Conservation (phyloP, 2,329 filamentous ascomycete species). For the Colletotrichum tamarilloi region DNA sequence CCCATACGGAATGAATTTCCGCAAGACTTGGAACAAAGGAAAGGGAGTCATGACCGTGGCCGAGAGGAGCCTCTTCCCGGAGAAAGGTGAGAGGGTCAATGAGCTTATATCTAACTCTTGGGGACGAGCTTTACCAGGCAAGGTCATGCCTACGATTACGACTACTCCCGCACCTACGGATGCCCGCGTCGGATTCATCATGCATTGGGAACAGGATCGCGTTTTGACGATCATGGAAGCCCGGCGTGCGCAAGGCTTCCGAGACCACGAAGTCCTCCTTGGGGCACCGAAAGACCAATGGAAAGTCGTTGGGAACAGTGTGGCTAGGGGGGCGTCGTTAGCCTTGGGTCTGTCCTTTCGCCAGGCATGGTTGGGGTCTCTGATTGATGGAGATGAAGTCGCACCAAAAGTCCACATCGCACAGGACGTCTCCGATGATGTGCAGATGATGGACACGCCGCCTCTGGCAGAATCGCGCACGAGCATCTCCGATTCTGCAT, state of each 20-base stretch:
- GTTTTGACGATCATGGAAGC: slow-evolving; percentile 74
- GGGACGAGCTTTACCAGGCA: slow-evolving; percentile 61
- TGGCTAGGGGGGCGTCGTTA: slow-evolving; percentile 75
- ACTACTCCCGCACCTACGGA: slow-evolving; percentile 65
- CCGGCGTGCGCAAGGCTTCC: slow-evolving; percentile 75
- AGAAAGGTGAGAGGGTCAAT: slow-evolving; percentile 22
- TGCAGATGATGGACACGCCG: neutral
- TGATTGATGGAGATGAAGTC: slow-evolving; percentile 38
- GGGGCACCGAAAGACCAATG: slow-evolving; percentile 67
- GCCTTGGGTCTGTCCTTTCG: slow-evolving; percentile 73
- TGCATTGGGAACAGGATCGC: slow-evolving; percentile 77
- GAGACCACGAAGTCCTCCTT: slow-evolving; percentile 76
- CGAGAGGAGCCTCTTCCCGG: slow-evolving; percentile 55
- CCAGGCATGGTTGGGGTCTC: slow-evolving; percentile 62
- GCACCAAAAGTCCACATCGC: neutral
- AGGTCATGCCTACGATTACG: slow-evolving; percentile 71
- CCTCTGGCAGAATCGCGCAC: neutral
- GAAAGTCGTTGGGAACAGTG: slow-evolving; percentile 80
- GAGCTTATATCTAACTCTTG: slow-evolving; percentile 55
- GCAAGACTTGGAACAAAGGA: slow-evolving; percentile 55
- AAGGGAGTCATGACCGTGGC: slow-evolving; percentile 48
- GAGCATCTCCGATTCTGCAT: neutral
- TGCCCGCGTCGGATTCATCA: slow-evolving; percentile 60
- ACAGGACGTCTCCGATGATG: neutral
- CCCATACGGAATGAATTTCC: slow-evolving; percentile 66